Conservation (phyloP, 2,329 filamentous ascomycete species). For the Cladosporium sp. region DNA sequence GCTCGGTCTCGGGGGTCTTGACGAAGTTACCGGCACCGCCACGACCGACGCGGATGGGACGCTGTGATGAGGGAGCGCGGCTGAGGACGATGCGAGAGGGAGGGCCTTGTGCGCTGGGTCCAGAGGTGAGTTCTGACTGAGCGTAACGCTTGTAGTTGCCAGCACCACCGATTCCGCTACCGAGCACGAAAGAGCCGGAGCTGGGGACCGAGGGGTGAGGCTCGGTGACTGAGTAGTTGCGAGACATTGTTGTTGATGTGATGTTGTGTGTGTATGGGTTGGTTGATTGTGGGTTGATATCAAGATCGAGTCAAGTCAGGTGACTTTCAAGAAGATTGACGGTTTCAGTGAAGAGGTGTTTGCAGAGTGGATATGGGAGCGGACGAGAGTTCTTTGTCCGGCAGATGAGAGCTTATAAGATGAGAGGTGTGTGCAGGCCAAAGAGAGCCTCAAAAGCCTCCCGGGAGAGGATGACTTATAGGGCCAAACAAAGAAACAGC, state of each 20-base stretch:
- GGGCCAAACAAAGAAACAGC: neutral
- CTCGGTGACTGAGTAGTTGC: slow-evolving; percentile 59
- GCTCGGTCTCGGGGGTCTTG: slow-evolving; percentile 51
- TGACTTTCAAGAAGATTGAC: slow-evolving; percentile 12
- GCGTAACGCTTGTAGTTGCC: slow-evolving; percentile 60
- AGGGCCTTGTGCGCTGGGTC: slow-evolving; percentile 48
- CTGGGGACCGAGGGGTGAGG: slow-evolving; percentile 61
- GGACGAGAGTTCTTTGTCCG: slow-evolving; percentile 3
- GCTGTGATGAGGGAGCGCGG: slow-evolving; percentile 43
- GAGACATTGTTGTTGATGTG: slow-evolving; percentile 32
- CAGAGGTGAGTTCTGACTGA: slow-evolving; percentile 56
- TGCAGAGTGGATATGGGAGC: slow-evolving; percentile 27
- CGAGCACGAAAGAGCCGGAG: slow-evolving; percentile 49
- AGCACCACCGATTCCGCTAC: slow-evolving; percentile 60
- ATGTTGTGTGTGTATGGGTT: slow-evolving; percentile 19
- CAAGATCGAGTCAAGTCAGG: slow-evolving; percentile 23
- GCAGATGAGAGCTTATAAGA: slow-evolving; percentile 7
- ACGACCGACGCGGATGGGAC: slow-evolving; percentile 57
- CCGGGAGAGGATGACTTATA: slow-evolving; percentile 7
- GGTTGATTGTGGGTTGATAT: slow-evolving; percentile 30
- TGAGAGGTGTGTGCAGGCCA: neutral
- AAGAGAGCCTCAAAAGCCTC: slow-evolving; percentile 19
- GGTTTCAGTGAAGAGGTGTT: neutral
- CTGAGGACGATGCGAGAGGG: slow-evolving; percentile 54
- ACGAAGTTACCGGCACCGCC: slow-evolving; percentile 62